These are phyloP conservation scores for Stylonectria norvegica DNA, from an alignment of 2,329 filamentous ascomycete species.

Conservation along the genomic window DNA sequence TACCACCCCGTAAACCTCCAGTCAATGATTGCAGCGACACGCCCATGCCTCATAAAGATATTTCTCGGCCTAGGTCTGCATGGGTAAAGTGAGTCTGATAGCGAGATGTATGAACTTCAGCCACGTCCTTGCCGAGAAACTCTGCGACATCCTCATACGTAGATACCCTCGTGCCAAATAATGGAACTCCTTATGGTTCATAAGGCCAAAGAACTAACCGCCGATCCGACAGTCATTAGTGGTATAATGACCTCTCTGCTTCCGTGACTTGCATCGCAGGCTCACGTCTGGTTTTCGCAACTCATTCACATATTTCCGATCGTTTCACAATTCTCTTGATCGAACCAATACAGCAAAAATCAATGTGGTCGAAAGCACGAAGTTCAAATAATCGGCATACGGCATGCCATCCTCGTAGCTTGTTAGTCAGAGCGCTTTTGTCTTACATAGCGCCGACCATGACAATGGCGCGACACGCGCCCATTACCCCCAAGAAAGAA, in stretches of 20 bases:
- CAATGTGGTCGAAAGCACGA: too few species aligned
- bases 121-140: constrained; percentile 22
- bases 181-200: constrained; percentile 26
- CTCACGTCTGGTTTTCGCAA: too few species aligned
- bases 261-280: too few species aligned
- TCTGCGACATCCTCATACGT: constrained; percentile 17
- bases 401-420: too few species aligned
- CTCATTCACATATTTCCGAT: too few species aligned
- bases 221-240: constrained; percentile 26
- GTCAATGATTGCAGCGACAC: constrained; percentile 29
- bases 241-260: constrained; percentile 22
- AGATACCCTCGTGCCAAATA: constrained; percentile 20
- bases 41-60: constrained; percentile 25
- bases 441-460: too few species aligned
- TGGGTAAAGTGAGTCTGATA: constrained; percentile 27
- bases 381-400: too few species aligned
- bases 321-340: too few species aligned
- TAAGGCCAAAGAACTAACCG: constrained; percentile 23
- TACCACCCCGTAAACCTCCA: constrained; percentile 32
- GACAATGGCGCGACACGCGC: too few species aligned
- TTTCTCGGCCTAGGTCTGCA: constrained; percentile 26
- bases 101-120: constrained; percentile 17
- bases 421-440: too few species aligned
- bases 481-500: too few species aligned
- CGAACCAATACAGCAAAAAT: too few species aligned